Evolutionary conservation across 1,284 basidiomycete genomes (phyloP), one percentile per base, ranked within the genome.

Genomic region (Stygiomarasmius scandens): DNA sequence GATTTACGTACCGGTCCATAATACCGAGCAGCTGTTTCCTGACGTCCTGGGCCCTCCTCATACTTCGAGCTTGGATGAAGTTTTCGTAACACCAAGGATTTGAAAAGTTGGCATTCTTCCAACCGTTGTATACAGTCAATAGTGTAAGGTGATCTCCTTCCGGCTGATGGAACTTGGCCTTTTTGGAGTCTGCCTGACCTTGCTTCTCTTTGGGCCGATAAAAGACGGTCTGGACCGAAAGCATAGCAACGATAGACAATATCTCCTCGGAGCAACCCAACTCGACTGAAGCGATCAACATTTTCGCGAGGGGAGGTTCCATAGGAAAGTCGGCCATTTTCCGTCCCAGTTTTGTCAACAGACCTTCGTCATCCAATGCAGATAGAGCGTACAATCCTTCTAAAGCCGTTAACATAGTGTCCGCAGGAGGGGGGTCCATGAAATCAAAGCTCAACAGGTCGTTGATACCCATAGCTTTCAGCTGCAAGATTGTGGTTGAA

Each of bases 251-350:
- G 57, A 99, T 93, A 1, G 93, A 96, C 29, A 99, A 76, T 62
- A 98, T 95, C 74, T 99, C 97, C 67, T 99, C 96, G 0, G 95
- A 97, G 70, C 96, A 99, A 10, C 95, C 95, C 54, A 94, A 80
- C 67, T 99, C 96, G 23, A 98, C 95, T 1, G 94, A 96, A n/a
- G 95, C 93, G 72, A 99, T 98, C 54, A 99, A 77, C 95, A 98
- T 98, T 78, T 99, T 99, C 10, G 96, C 95, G 60, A 96, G 77
- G 2, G 93, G 87, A 5, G 96, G 97, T 62, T 98, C 96, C 88
- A 98, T 94, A 5, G 97, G 97, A 78, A 98, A 96, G 70, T 99
- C 96, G 1, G 97, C 96, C 97, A 99, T 99, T 76, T 99, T 99
- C 58, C 96, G 84, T 1, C 96, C 97, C 12, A 98, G 77, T 16